These are phyloP conservation scores for Ogataea wickerhamii DNA, from an alignment of 805 yeast species.

Conservation along the genomic window DNA sequence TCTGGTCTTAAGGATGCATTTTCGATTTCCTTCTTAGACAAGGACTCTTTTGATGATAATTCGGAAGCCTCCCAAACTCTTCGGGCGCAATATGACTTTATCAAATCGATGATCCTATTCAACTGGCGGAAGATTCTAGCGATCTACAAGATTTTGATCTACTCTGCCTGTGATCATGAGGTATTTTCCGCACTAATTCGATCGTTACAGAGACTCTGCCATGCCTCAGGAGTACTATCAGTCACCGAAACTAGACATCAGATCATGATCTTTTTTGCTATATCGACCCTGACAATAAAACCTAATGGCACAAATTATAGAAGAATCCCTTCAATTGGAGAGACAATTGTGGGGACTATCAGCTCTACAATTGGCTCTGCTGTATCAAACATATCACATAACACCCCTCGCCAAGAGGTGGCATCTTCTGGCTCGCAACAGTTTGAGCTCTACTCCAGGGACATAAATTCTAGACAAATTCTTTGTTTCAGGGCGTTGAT, in stretches of 20 bases:
- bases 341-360: constrained; percentile 48
- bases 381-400: constrained; percentile 27
- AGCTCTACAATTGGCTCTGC: constrained; percentile 41
- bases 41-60: constrained; percentile 14
- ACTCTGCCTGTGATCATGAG: constrained; percentile 67
- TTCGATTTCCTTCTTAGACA: constrained; percentile 22
- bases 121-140: constrained; percentile 40
- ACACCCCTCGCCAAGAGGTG: constrained; percentile 3
- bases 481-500: constrained; percentile 74
- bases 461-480: constrained; percentile 63
- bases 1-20: constrained; percentile 7
- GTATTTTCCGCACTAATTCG: constrained; percentile 64
- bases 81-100: constrained; percentile 10
- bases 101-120: constrained; percentile 30
- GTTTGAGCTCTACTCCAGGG: constrained; percentile 35
- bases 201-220: constrained; percentile 76
- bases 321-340: constrained; percentile 44
- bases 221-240: constrained; percentile 75
- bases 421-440: constrained; percentile 3
- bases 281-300: constrained; percentile 40
- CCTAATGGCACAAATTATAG: constrained; percentile 31
- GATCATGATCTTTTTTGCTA: constrained; percentile 44
- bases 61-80: constrained; percentile 7
- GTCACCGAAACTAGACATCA: constrained; percentile 55
- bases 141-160: constrained; percentile 50